Evolutionary conservation across 352 stramenopile genomes (phyloP).

Genomic region (Saprolegnia parasitica): DNA sequence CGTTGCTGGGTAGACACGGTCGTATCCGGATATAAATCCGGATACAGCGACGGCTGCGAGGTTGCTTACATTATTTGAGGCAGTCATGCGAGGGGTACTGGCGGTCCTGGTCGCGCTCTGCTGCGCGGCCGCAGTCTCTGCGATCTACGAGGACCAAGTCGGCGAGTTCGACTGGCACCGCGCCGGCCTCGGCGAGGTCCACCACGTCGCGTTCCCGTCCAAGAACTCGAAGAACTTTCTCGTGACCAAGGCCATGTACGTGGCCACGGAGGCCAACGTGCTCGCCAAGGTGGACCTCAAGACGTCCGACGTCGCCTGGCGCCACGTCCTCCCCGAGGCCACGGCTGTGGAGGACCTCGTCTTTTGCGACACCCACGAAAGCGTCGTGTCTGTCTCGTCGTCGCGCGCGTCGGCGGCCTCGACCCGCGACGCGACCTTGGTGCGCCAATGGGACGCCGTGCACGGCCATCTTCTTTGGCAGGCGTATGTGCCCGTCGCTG

Average conservation of each 20-base stretch:
- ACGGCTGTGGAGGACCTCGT: conserved; percentile 1
- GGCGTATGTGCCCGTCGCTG: background rate
- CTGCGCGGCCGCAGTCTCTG: conserved; percentile 29
- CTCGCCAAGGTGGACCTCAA: conserved; percentile 63
- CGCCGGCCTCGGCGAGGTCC: conserved; percentile 54
- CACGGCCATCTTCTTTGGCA: conserved; percentile 70
- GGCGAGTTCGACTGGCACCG: conserved; percentile 75
- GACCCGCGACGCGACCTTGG: conserved; percentile 37
- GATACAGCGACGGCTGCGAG: background rate
- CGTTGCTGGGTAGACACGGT: background rate
- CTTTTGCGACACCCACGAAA: conserved; percentile 7
- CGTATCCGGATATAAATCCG: background rate
- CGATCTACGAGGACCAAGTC: conserved; percentile 70
- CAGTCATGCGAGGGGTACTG: conserved; percentile 18
- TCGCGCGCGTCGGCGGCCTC: background rate
- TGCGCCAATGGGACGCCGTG: conserved; percentile 62
- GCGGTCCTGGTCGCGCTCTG: conserved; percentile 33
- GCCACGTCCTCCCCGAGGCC: conserved; percentile 44
- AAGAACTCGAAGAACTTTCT: conserved; percentile 18
- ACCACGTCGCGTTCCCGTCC: conserved; percentile 18
- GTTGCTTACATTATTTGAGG: background rate
- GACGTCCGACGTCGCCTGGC: conserved; percentile 70
- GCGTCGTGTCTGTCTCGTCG: conserved; percentile 15
- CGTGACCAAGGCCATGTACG: conserved; percentile 45
- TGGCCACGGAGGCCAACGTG: conserved; percentile 56